Percentiles rank a stretch among this genome's conserved stretches.
phyloP scores from a whole-genome alignment of 371 early-diverging fungal species.

The Umbelopsis sp. region DNA sequence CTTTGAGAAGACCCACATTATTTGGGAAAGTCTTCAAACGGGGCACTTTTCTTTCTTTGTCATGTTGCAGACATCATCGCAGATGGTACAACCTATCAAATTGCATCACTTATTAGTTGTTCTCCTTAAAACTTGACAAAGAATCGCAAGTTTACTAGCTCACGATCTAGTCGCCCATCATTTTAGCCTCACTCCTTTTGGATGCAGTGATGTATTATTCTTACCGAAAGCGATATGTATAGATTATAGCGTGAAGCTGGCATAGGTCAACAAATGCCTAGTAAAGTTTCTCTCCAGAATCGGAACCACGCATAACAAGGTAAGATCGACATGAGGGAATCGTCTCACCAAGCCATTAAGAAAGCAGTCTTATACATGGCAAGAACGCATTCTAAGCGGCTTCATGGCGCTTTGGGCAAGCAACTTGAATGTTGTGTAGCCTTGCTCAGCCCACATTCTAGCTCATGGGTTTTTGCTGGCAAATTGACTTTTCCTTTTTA shows the following conservation, averaged over 20 bases:
- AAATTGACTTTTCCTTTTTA: too few relatives aligned
- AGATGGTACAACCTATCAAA: constrained; percentile 9
- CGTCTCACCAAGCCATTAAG: background rate
- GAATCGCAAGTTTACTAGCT: too few relatives aligned
- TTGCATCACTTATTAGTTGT: background rate
- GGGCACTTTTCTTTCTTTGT: constrained; percentile 17
- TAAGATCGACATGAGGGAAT: background rate
- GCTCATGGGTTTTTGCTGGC: too few relatives aligned
- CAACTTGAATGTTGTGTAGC: too few relatives aligned
- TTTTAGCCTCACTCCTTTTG: background rate
- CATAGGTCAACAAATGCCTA: too few relatives aligned
- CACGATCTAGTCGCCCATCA: too few relatives aligned
- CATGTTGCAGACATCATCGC: background rate
- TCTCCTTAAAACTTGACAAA: constrained; percentile 11
- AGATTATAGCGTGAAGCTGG: too few relatives aligned
- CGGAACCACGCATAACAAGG: constrained; percentile 2
- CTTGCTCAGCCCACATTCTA: too few relatives aligned
- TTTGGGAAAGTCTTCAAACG: constrained; percentile 7
- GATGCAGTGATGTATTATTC: too few relatives aligned
- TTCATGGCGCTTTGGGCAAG: too few relatives aligned
- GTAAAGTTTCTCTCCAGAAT: background rate
- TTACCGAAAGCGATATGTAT: too few relatives aligned
- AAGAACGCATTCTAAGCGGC: background rate
- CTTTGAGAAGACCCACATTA: background rate
- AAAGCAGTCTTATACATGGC: background rate